Evolutionary conservation across 2,329 filamentous ascomycete genomes (phyloP).

Genomic region (Calonectria honghensis): DNA sequence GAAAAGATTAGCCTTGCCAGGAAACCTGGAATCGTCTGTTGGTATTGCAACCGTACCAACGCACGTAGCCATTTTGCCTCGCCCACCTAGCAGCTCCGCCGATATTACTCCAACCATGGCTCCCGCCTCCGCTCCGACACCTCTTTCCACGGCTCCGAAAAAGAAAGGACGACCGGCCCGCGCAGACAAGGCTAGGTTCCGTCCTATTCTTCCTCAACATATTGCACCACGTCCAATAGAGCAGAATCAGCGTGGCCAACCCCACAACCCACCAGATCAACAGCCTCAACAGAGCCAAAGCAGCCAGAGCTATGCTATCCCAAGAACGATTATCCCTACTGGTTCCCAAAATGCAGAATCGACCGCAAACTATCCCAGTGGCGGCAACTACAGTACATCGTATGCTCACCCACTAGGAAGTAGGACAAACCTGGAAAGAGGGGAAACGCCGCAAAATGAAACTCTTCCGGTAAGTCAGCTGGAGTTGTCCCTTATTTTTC

Average conservation of each 20-base stretch:
- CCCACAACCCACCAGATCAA: not conserved
- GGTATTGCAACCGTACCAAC: conserved; percentile 30
- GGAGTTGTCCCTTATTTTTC: not conserved
- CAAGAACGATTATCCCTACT: conserved; percentile 14
- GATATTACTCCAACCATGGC: conserved; percentile 35
- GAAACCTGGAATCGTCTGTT: conserved; percentile 17
- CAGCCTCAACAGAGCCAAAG: conserved; percentile 9
- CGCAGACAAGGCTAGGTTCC: conserved; percentile 61
- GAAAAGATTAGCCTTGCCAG: conserved; percentile 57
- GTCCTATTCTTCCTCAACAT: conserved; percentile 58
- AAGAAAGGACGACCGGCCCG: conserved; percentile 69
- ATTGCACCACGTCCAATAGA: conserved; percentile 57
- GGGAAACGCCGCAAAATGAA: conserved; percentile 18
- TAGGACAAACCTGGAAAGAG: conserved; percentile 9
- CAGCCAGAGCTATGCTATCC: not conserved
- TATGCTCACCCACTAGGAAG: not conserved
- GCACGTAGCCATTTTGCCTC: conserved; percentile 52
- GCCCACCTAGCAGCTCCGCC: conserved; percentile 44
- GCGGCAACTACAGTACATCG: conserved; percentile 33
- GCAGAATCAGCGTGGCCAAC: not conserved
- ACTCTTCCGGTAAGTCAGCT: conserved; percentile 28
- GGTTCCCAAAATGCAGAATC: conserved; percentile 20
- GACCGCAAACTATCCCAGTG: conserved; percentile 2
- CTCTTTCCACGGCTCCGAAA: conserved; percentile 52
- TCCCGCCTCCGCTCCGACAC: conserved; percentile 30